phyloP scores from a whole-genome alignment of 352 stramenopile species.

The Plasmopara muralis region DNA sequence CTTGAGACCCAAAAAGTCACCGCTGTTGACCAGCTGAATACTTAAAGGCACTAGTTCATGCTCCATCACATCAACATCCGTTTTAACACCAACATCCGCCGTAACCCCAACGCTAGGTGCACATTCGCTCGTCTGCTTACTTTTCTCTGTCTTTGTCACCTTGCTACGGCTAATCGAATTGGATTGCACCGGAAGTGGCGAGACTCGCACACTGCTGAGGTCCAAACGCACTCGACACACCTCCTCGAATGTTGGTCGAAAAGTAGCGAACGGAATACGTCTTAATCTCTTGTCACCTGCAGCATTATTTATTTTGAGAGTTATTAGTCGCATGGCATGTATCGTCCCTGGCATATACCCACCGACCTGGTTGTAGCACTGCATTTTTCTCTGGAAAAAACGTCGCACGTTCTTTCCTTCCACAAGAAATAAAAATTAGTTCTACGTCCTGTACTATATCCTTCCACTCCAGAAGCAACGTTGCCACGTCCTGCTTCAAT shows the following conservation, averaged over 20 bases:
- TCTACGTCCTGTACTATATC: slow-evolving; percentile 37
- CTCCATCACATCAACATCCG: slow-evolving; percentile 11
- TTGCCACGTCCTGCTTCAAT: slow-evolving; percentile 85
- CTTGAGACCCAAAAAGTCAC: slow-evolving; percentile 32
- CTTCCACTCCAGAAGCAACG: slow-evolving; percentile 81
- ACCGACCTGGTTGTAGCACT: slow-evolving; percentile 37
- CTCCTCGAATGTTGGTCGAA: slow-evolving; percentile 83
- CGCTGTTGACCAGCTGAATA: slow-evolving; percentile 36
- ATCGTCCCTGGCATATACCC: background rate
- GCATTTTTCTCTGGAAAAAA: slow-evolving; percentile 77
- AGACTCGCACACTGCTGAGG: slow-evolving; percentile 58
- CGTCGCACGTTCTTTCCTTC: slow-evolving; percentile 61
- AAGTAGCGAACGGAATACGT: slow-evolving; percentile 78
- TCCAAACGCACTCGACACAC: slow-evolving; percentile 69
- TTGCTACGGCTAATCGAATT: slow-evolving; percentile 14
- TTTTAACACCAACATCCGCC: slow-evolving; percentile 3
- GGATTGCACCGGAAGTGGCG: slow-evolving; percentile 31
- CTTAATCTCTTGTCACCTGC: slow-evolving; percentile 56
- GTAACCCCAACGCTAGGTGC: slow-evolving; percentile 5
- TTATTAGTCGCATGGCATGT: slow-evolving; percentile 1
- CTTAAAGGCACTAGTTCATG: slow-evolving; percentile 26
- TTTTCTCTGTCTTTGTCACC: slow-evolving; percentile 30
- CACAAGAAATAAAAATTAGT: slow-evolving; percentile 68
- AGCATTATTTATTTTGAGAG: slow-evolving; percentile 4
- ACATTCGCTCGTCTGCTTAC: slow-evolving; percentile 3